These are phyloP conservation scores for Salix exigua DNA, from an alignment of 345 rosid genomes.

Conservation along the genomic window DNA sequence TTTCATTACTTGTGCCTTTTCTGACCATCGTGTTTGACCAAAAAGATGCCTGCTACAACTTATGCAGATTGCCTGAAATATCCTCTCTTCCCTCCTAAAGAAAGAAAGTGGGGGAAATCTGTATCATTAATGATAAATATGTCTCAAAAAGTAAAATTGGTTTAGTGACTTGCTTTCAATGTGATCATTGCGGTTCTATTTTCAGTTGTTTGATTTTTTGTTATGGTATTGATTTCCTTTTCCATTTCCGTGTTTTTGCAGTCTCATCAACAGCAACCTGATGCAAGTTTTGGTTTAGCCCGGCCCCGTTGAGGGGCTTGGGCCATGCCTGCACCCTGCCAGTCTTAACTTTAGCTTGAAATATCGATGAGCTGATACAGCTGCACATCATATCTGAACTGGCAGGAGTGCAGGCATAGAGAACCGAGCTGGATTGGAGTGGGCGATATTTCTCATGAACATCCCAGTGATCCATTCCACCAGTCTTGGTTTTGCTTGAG, in stretches of 20 bases:
- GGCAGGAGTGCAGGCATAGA: slow-evolving; percentile 65
- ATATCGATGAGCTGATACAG: slow-evolving; percentile 11
- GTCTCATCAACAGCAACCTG: slow-evolving; percentile 67
- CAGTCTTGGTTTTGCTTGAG: slow-evolving; percentile 28
- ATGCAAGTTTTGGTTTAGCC: slow-evolving; percentile 76
- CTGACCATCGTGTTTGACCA: background rate
- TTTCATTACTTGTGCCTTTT: background rate
- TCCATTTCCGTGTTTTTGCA: slow-evolving; percentile 21
- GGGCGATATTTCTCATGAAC: slow-evolving; percentile 9
- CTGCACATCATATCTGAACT: slow-evolving; percentile 10
- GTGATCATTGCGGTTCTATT: background rate
- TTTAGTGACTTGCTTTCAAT: background rate
- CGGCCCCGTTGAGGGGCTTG: slow-evolving; percentile 95
- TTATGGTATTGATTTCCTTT: background rate
- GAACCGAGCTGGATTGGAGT: slow-evolving; percentile 43
- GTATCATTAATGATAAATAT: background rate
- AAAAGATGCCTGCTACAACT: background rate
- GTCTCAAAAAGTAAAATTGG: background rate
- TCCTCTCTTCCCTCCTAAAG: background rate
- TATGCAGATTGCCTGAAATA: background rate
- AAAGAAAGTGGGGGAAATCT: background rate
- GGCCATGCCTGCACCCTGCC: slow-evolving; percentile 79
- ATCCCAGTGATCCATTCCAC: slow-evolving; percentile 10
- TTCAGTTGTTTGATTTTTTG: background rate
- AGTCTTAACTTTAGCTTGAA: slow-evolving; percentile 18